A percentile compares a stretch with the other conserved stretches of the same genome.
Evolutionary conservation across 106 monocot species (phyloP).

Genomic region (Posidonia australis): DNA sequence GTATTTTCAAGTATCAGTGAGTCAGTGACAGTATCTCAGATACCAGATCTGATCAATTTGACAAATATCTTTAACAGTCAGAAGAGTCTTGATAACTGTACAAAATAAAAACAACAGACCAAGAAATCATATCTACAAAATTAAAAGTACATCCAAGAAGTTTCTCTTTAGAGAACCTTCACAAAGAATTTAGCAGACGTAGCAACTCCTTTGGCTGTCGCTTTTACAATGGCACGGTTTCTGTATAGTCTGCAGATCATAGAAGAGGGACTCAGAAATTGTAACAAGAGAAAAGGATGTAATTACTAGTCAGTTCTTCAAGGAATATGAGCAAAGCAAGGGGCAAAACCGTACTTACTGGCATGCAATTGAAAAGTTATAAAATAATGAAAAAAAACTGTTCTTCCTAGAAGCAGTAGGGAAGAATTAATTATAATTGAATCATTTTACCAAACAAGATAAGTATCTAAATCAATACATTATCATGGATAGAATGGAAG

Average conservation of each 20-base stretch:
- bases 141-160: neutral
- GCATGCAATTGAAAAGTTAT: too few species aligned
- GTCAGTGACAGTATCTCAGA: too few species aligned
- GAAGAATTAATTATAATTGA: too few species aligned
- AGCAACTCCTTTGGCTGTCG: slow-evolving; percentile 41
- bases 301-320: neutral
- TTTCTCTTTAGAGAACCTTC: slow-evolving; percentile 16
- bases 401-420: too few species aligned
- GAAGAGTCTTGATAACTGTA: neutral
- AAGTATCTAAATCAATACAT: too few species aligned
- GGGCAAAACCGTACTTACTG: too few species aligned
- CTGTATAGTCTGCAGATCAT: slow-evolving; percentile 47
- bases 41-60: too few species aligned
- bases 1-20: too few species aligned
- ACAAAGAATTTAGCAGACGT: slow-evolving; percentile 38
- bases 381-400: too few species aligned
- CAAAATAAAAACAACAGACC: neutral
- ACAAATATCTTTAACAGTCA: too few species aligned
- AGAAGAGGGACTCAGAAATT: neutral
- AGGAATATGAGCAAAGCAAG: neutral
- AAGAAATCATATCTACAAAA: neutral
- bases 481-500: too few species aligned
- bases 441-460: too few species aligned
- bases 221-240: slow-evolving; percentile 48
- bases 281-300: neutral